Evolutionary conservation across 2,329 filamentous ascomycete species (phyloP), one percentile per base, ranked within the genome.

Genomic region (Delphinella strobiligena): DNA sequence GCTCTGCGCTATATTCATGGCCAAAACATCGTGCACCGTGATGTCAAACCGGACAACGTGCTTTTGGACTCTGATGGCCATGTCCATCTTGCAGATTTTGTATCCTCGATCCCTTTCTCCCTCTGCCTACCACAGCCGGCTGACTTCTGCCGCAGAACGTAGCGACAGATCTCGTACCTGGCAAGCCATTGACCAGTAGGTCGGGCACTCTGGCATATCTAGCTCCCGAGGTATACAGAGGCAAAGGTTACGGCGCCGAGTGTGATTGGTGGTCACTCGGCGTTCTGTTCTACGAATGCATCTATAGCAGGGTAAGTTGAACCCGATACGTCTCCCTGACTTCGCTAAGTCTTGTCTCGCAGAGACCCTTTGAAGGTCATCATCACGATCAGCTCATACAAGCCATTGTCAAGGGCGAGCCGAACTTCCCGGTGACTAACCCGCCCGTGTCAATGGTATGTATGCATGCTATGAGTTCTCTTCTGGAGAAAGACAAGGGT

Each of bases 191-290:
- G 37, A 93, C 86, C 3, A 96, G 91, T 71, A 96, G 94, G 62
- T 98, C 91, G 0, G 91, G 91, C 22, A 98, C 91, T 1, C 67
- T 98, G 43, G 91, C 91, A 39, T 98, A 98, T 56, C 75, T 98
- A 5, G 88, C 89, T 1, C 91, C 91, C 4, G 91, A 98, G 60
- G 91, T 96, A 2, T 98, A 96, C 54, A 74, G 80, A 48, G 89
- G 89, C 36, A 80, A 78, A 45, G 91, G 91, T 30, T 98, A 98
- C 56, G 80, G 83, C 44, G 78, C 79, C 34, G 84, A 91, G 51
- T 88, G 91, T 31, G 91, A 98, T 59, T 98, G 91, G 91, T 98
- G 91, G 91, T 96, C 91, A 4, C 64, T 98, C 16, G 91, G 91
- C 36, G 91, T 98, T 34, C 74, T 93, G n/a, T 96, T 96, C 61